Evolutionary conservation across 2,329 filamentous ascomycete genomes (phyloP), one percentile per base, ranked within the genome.

Genomic region (Beauveria asiatica): DNA sequence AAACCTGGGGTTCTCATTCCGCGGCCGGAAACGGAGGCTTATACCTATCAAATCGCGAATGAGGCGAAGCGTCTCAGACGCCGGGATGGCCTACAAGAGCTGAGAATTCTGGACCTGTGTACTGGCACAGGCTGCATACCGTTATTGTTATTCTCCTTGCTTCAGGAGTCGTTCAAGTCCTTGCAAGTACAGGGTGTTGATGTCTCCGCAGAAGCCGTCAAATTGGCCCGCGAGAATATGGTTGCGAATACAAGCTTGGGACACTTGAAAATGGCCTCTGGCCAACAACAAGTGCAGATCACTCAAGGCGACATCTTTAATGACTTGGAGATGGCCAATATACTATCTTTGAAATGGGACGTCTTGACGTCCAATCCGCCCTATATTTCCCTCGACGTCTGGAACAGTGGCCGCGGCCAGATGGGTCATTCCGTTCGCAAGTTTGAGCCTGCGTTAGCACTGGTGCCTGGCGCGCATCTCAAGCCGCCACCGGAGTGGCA

Each of bases 71-170:
- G 39, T 5, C 25, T 42, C 17, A 11, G 25, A 37, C 53, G 44
- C 21, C 21, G n/a, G 27, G 11, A 45, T 17, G 37, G 51, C 25
- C 11, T 37, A 25, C 50, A 60, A 8, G 45, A 60, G 63, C 68
- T 17, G 13, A 81, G 79, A 13, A 77, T 97, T 45, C 72, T 97
- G 9, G 94, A 99, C 72, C 78, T 97, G 33, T 97, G 94, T 72
- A 92, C 91, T 0, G 94, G 94, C 10, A 90, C 89, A 5, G 94
- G 94, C 5, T 97, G 93, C 74, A 96, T 97, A 64, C 83, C 91
- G 0, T 80, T 97, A 9, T 81, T 90, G 3, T 78, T 96, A 7
- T 83, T 88, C 63, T 78, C 85, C 41, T 78, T 86, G 10, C 80
- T 91, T 42, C 73, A 73, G 19, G 61, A 69, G 67, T 67, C 72